A percentile compares a stretch with the other conserved stretches of the same genome.
Evolutionary conservation across 768 basidiomycete genomes (phyloP).

Genomic region (Podaxis mareebaensis): DNA sequence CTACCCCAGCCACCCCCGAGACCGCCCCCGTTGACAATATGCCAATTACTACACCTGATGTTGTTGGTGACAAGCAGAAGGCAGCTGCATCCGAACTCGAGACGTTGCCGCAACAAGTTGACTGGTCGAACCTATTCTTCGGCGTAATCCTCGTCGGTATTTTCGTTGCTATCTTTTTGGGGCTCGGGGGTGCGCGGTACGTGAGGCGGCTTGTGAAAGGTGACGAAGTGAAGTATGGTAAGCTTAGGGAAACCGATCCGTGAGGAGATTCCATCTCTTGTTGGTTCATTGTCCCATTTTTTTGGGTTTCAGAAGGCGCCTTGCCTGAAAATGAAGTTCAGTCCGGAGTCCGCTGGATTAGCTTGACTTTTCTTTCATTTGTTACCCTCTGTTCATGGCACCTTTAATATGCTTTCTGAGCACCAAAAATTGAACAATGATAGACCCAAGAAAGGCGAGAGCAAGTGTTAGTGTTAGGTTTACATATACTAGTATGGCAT

Average conservation of each 20-base stretch:
- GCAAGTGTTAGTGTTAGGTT: background rate
- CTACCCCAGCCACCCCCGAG: constrained; percentile 10
- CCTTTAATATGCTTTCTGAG: background rate
- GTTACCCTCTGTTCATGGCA: background rate
- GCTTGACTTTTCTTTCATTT: background rate
- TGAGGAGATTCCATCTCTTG: constrained; percentile 5
- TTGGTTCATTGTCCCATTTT: background rate
- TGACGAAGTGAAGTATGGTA: constrained; percentile 40
- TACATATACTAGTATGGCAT: background rate
- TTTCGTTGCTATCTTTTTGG: constrained; percentile 45
- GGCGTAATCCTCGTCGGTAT: constrained; percentile 46
- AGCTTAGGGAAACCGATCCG: constrained; percentile 44
- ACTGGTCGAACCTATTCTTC: constrained; percentile 34
- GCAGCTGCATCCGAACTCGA: constrained; percentile 7
- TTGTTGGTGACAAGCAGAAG: background rate
- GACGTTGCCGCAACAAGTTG: constrained; percentile 3
- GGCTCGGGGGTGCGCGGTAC: constrained; percentile 53
- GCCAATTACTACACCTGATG: background rate
- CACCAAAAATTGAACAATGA: background rate
- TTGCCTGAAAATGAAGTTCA: background rate
- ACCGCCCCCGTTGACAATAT: background rate
- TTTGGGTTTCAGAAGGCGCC: background rate
- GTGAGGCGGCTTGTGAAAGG: constrained; percentile 41
- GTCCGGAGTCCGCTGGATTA: background rate
- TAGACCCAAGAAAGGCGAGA: background rate